Evolutionary conservation across 805 yeast genomes (phyloP).

Genomic region (Phaffomyces thermotolerans): DNA sequence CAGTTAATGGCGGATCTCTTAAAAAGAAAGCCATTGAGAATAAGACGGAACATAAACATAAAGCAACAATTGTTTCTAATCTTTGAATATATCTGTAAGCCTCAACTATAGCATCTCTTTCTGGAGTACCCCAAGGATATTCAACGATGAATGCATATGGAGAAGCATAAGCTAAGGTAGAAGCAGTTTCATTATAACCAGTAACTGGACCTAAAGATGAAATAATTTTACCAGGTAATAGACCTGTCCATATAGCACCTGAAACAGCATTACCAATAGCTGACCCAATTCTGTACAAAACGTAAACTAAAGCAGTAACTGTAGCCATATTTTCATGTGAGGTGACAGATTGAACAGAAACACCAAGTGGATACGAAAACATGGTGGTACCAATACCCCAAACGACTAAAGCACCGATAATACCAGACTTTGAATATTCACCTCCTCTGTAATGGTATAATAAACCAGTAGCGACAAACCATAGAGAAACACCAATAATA

Average conservation of each 20-base stretch:
- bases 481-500: conserved; percentile 48
- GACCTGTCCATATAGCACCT: conserved; percentile 70
- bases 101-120: conserved; percentile 47
- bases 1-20: conserved; percentile 42
- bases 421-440: conserved; percentile 41
- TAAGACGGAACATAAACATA: conserved; percentile 44
- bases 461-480: conserved; percentile 55
- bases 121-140: conserved; percentile 58
- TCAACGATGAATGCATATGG: conserved; percentile 44
- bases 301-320: conserved; percentile 48
- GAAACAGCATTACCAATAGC: conserved; percentile 58
- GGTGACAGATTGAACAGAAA: conserved; percentile 51
- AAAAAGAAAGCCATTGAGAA: conserved; percentile 39
- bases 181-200: conserved; percentile 27
- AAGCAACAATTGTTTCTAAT: conserved; percentile 46
- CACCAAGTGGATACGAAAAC: conserved; percentile 62
- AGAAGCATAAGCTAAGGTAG: conserved; percentile 39
- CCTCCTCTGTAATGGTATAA: conserved; percentile 53
- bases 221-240: conserved; percentile 36
- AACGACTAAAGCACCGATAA: conserved; percentile 57
- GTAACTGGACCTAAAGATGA: conserved; percentile 21
- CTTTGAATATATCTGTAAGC: conserved; percentile 57
- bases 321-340: conserved; percentile 66
- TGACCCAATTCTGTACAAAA: conserved; percentile 55
- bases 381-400: conserved; percentile 68